Percentiles rank a stretch among this genome's conserved stretches.
Evolutionary conservation across 495 filamentous ascomycete genomes (phyloP).

Genomic region (Penicillium silybi): DNA sequence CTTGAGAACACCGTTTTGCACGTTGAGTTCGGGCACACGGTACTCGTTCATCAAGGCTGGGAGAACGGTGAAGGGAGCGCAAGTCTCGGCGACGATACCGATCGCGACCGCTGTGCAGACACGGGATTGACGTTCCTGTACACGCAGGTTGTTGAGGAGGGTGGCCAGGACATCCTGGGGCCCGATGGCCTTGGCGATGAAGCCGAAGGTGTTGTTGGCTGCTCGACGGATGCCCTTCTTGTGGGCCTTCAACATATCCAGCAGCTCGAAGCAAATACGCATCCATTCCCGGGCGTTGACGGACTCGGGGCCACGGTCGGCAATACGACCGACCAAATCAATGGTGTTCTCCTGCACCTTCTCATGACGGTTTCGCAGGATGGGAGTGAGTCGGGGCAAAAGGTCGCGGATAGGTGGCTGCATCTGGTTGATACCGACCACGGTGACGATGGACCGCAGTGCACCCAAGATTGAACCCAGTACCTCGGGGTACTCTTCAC

Average conservation of each 20-base stretch:
- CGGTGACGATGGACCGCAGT: conserved; percentile 92
- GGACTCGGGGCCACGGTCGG: conserved; percentile 90
- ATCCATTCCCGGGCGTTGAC: conserved; percentile 99
- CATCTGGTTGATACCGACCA: conserved; percentile 98
- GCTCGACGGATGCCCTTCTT: conserved; percentile 98
- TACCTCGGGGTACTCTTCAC: conserved; percentile 98
- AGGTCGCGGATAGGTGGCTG: conserved; percentile 98
- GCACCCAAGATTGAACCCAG: conserved; percentile 95
- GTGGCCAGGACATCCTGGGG: conserved; percentile 96
- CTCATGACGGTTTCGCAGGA: conserved; percentile 96
- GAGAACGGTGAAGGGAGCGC: conserved; percentile 97
- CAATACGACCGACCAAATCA: conserved; percentile 96
- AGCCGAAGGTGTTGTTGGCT: conserved; percentile 99
- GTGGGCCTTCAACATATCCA: conserved; percentile 99
- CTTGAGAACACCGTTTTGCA: conserved; percentile 98
- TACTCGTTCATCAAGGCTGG: conserved; percentile 99
- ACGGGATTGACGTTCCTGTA: conserved; percentile 95
- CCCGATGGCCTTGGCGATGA: conserved; percentile 99
- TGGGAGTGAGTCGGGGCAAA: conserved; percentile 90
- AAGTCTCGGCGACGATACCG: conserved; percentile 99
- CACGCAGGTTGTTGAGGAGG: conserved; percentile 91
- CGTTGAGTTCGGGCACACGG: conserved; percentile 95
- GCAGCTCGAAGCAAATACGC: conserved; percentile 98
- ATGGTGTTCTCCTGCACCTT: conserved; percentile 99
- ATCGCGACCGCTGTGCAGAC: conserved; percentile 99